phyloP scores from a whole-genome alignment of 2,329 filamentous ascomycete species.

The Fusarium foetens region DNA sequence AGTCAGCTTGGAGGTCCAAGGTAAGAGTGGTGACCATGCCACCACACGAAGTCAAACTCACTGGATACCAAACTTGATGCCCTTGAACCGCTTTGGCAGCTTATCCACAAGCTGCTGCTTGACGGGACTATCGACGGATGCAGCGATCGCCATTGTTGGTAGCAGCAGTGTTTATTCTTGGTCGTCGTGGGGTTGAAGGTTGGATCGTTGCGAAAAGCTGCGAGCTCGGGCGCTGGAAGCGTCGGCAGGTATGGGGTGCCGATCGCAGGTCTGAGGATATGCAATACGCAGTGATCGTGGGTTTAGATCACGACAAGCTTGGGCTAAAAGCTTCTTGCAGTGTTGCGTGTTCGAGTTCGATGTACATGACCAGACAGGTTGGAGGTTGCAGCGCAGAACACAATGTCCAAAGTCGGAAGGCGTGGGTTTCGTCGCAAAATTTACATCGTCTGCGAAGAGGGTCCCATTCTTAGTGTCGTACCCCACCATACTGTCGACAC shows the following conservation, averaged over 20 bases:
- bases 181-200: background rate
- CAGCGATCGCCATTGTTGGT: conserved; percentile 22
- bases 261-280: background rate
- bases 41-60: conserved; percentile 54
- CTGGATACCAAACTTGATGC: conserved; percentile 94
- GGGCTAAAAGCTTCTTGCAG: conserved; percentile 6
- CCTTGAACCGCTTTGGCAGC: conserved; percentile 89
- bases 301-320: conserved; percentile 28
- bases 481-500: conserved; percentile 43
- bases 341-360: conserved; percentile 7
- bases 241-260: background rate
- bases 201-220: background rate
- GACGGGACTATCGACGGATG: conserved; percentile 52
- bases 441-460: conserved; percentile 34
- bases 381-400: conserved; percentile 1
- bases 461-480: conserved; percentile 36
- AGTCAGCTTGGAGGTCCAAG: background rate
- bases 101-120: conserved; percentile 93
- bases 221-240: background rate
- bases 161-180: background rate
- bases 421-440: conserved; percentile 38
- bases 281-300: background rate
- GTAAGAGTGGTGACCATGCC: background rate
- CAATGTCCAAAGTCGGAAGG: conserved; percentile 6
- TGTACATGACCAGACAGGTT: conserved; percentile 36